phyloP scores from a whole-genome alignment of 2,329 filamentous ascomycete genomes.

The Aspergillus glaucus region DNA sequence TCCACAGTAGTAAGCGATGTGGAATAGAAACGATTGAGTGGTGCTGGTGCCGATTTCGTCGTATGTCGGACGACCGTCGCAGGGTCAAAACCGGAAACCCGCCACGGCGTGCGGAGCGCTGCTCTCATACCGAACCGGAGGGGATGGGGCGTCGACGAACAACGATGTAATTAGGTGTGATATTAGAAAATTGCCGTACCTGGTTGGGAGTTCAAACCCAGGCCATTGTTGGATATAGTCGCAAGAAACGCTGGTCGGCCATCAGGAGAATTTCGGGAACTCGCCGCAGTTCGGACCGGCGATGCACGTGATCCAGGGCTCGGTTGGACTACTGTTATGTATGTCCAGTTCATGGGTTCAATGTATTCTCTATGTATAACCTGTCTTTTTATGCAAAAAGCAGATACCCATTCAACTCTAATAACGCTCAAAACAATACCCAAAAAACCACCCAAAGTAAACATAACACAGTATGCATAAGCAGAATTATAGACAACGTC shows the following conservation, averaged over 20 bases:
- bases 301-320: conserved; percentile 16
- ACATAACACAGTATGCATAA: background rate
- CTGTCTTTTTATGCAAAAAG: background rate
- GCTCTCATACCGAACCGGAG: conserved; percentile 26
- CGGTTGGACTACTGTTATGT: conserved; percentile 5
- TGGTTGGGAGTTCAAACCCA: background rate
- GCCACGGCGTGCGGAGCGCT: conserved; percentile 27
- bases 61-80: conserved; percentile 20
- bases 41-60: background rate
- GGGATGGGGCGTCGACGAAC: conserved; percentile 1
- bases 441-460: background rate
- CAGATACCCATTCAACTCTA: background rate
- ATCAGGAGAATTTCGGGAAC: conserved; percentile 16
- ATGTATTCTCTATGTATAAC: background rate
- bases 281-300: conserved; percentile 20
- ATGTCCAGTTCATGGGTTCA: background rate
- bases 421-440: background rate
- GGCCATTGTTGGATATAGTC: conserved; percentile 3
- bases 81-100: conserved; percentile 24
- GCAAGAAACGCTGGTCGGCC: conserved; percentile 6
- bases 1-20: background rate
- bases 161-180: background rate
- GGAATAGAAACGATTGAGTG: background rate
- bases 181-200: background rate
- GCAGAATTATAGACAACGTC: background rate